Base-by-base conservation (phyloP, 331 rosid genomes). In the Erythrophleum ivorense region DNA sequence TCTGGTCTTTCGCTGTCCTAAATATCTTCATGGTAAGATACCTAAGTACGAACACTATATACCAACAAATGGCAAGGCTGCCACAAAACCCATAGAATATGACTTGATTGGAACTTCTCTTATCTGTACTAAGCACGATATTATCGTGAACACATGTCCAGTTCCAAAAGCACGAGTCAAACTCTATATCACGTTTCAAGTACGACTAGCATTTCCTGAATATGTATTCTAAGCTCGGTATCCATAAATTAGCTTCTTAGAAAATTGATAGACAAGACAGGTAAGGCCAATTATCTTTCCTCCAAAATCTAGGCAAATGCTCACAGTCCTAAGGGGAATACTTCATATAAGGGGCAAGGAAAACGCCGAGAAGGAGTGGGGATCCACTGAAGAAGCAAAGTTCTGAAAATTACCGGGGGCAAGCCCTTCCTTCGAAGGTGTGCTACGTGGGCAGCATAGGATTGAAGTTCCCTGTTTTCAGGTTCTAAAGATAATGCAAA, bases 401-500 rank as follows among this genome's bases (percentile, higher is more conserved):
- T 21, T 69, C 66, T 2, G 53, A 65, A 58, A 65, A 79, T 81
- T 93, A 96, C 99, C 94, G 97, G 92, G 75, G 99, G 97, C 85
- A 94, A 53, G 84, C 95, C 97, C 84, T 92, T 96, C 86, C 76
- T 85, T 54, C 94, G 85, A 80, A 92, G 91, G 84, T 91, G 90
- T 58, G 88, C 86, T 54, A 96, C 89, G 58, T 86, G 88, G 58
- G 92, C 84, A 55, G 91, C 97, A 86, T 92, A 96, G 62, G 94
- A 92, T 73, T 87, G 91, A 78, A 96, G 97, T 83, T 91, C 95
- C 88, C 90, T 88, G 81, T 96, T 96, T 81, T 83, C 74, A 13
- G 98, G 98, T 81, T 96, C 99, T 81, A 96, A 75, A 36, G 94
- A 92, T 85, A 96, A 85, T 49, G 98, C 98, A 78, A 96, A 96